Evolutionary conservation across 106 monocot genomes (phyloP), one percentile per base, ranked within the genome.

Genomic region (Chionographis japonica): DNA sequence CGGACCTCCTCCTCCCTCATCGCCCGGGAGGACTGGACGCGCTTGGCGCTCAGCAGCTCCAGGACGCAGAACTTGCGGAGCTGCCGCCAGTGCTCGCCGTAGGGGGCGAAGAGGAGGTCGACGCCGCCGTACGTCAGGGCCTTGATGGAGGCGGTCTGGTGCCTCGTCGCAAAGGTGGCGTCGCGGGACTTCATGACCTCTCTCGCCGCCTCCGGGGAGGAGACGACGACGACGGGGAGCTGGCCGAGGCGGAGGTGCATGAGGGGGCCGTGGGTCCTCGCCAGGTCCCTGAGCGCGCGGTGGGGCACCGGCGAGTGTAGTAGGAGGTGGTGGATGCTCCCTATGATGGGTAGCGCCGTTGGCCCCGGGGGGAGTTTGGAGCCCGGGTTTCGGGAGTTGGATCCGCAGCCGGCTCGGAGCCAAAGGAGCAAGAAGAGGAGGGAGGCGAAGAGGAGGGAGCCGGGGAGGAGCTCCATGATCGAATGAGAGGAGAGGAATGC

Each of bases 401-500:
- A 46, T 46, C 46, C 46, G 46, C 5, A 46, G 9, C 9, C 9
- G 46, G 46, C 9, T 46, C 9, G 5, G 46, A 46, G 2, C 46
- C 27, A 27, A 27, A 46, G 46, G 0, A 46, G 5, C 8, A 46
- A 46, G 46, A 46, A 10, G 9, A 46, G 8, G 5, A 46, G 5
- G 46, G 46, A 46, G 8, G 9, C 46, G 5, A 46, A 10, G 46
- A 46, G 5, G 46, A 46, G 2, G 2, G 46, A 46, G 2, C 9
- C 9, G 9, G 5, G 9, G 46, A 46, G 46, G 46, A 46, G 46
- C 46, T 46, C 46, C 46, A 46, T 46, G 46, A 10, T 46, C 8
- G 46, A 2, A 46, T 35, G 77, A 81, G 80, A 17, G 27, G 27
- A 66, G 54, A 72, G 13, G 86, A 84, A 7, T 90, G 80, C 61